These are phyloP conservation scores for Rickenella mellea DNA, from an alignment of 768 basidiomycete species.

Conservation along the genomic window DNA sequence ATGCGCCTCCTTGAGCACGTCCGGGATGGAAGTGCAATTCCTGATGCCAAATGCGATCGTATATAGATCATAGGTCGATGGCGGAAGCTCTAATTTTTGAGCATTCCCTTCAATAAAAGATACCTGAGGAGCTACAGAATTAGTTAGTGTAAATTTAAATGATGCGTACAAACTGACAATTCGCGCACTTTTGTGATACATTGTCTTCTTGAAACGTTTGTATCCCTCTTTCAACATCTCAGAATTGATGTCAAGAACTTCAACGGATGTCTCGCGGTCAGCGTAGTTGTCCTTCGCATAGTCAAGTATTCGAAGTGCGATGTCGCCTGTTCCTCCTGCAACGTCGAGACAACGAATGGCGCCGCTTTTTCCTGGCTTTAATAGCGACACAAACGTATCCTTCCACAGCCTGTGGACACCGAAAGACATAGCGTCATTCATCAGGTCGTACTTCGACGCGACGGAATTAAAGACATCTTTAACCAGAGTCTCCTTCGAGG, in stretches of 20 bases:
- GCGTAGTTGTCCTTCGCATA: conserved; percentile 81
- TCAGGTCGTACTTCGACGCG: conserved; percentile 89
- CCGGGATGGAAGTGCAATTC: conserved; percentile 89
- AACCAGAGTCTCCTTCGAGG: conserved; percentile 82
- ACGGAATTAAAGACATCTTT: conserved; percentile 93
- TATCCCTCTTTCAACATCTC: conserved; percentile 93
- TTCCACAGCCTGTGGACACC: conserved; percentile 98
- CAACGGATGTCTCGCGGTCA: conserved; percentile 82
- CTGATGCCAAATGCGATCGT: conserved; percentile 98
- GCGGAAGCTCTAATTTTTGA: conserved; percentile 69
- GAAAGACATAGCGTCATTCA: conserved; percentile 99
- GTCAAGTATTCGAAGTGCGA: conserved; percentile 89
- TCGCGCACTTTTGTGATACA: conserved; percentile 90
- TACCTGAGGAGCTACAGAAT: conserved; percentile 71
- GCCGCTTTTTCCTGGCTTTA: conserved; percentile 71
- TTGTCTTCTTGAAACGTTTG: conserved; percentile 87
- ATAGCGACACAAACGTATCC: conserved; percentile 68
- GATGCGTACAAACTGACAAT: background rate
- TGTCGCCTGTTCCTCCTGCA: conserved; percentile 96
- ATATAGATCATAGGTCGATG: conserved; percentile 88
- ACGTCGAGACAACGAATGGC: conserved; percentile 84
- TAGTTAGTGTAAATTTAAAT: conserved; percentile 5
- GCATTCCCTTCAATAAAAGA: conserved; percentile 92
- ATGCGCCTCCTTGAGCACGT: conserved; percentile 81
- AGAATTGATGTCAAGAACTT: conserved; percentile 88